phyloP scores from a whole-genome alignment of 495 filamentous ascomycete genomes.

The Penicillium bialowiezense region DNA sequence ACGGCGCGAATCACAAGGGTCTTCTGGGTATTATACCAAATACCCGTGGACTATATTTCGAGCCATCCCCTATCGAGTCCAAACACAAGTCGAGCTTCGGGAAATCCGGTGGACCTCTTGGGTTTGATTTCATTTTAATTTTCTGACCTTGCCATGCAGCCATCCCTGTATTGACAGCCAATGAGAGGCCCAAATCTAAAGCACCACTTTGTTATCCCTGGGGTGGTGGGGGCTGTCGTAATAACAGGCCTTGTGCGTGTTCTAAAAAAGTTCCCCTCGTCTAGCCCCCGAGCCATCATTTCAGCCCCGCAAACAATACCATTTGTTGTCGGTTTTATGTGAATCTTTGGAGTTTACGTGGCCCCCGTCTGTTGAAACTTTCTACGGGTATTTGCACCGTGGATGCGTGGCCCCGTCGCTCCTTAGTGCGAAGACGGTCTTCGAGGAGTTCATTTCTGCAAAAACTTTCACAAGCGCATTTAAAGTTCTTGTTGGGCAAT shows the following conservation, averaged over 20 bases:
- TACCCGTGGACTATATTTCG: background rate
- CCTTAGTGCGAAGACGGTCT: too few species aligned
- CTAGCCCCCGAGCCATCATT: background rate
- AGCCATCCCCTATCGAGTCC: background rate
- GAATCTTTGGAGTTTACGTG: background rate
- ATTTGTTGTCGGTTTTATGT: background rate
- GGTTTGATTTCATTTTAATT: background rate
- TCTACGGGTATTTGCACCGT: background rate
- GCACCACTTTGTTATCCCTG: background rate
- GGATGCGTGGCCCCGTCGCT: too few species aligned
- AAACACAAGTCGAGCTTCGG: background rate
- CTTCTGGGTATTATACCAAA: background rate
- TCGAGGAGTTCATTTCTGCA: too few species aligned
- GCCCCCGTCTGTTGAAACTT: background rate
- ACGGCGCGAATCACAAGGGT: background rate
- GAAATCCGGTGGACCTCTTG: background rate
- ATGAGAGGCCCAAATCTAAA: background rate
- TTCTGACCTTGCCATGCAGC: background rate
- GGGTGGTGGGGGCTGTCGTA: conserved; percentile 1
- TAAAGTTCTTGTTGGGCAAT: too few species aligned
- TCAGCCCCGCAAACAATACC: background rate
- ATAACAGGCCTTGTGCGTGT: conserved; percentile 1
- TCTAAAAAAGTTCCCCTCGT: background rate
- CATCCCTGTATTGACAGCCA: background rate
- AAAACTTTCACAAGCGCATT: too few species aligned